Percentiles rank a stretch among this genome's conserved stretches.
These are phyloP conservation scores for Platanthera zijinensis DNA, from an alignment of 106 monocot genomes.

Conservation along the genomic window DNA sequence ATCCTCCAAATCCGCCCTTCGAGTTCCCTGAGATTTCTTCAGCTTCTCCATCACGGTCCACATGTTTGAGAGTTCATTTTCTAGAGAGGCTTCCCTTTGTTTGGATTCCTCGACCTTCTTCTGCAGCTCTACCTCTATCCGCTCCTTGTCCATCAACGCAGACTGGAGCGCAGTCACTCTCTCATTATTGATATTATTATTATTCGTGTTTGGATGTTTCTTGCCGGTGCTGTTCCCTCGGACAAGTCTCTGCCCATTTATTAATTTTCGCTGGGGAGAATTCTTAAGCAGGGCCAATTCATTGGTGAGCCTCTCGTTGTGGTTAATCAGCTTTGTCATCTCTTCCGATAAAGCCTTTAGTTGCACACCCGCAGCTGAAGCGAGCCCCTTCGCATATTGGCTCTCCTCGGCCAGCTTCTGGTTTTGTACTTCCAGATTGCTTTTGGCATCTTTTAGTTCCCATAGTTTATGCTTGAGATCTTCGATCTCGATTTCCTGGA, in stretches of 20 bases:
- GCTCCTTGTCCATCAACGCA: conserved; percentile 56
- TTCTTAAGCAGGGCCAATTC: conserved; percentile 42
- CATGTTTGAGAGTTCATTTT: conserved; percentile 91
- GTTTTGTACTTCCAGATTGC: conserved; percentile 62
- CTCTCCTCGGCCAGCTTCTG: conserved; percentile 82
- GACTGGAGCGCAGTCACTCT: conserved; percentile 51
- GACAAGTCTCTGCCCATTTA: conserved; percentile 21
- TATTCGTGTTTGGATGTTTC: conserved; percentile 27
- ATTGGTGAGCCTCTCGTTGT: conserved; percentile 61
- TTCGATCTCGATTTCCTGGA: conserved; percentile 54
- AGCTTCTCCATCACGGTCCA: conserved; percentile 85
- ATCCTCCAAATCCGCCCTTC: not conserved
- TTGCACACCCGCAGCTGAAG: conserved; percentile 89
- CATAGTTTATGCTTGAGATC: conserved; percentile 51
- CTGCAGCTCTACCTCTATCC: conserved; percentile 61
- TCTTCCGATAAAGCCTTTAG: conserved; percentile 91
- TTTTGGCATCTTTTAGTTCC: conserved; percentile 51
- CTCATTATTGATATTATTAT: conserved; percentile 26
- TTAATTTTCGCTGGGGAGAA: conserved; percentile 31
- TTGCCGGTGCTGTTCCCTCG: conserved; percentile 39
- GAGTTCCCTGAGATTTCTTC: conserved; percentile 45
- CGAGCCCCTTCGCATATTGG: conserved; percentile 84
- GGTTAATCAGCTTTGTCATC: conserved; percentile 89
- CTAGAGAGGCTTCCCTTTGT: conserved; percentile 65
- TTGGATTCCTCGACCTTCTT: conserved; percentile 72